Evolutionary conservation across 495 filamentous ascomycete species (phyloP), one percentile per base, ranked within the genome.

Genomic region (Annulohypoxylon bovei): DNA sequence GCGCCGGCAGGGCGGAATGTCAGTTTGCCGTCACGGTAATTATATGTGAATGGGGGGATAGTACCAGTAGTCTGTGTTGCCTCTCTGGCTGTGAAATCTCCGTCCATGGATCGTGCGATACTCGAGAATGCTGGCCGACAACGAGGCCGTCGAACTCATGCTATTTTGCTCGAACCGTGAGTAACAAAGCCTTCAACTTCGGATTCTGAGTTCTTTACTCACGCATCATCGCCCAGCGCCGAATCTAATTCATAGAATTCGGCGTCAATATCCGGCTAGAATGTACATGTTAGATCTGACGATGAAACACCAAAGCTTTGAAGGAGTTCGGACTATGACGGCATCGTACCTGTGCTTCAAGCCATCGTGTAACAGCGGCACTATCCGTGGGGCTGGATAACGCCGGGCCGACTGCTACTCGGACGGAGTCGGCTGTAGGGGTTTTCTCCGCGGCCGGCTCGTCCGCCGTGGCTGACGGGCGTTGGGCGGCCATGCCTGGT

Each of bases 71-170:
- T 78, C 65, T 1, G 70, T 74, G 37, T 74, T 56, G 9, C 71
- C 60, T 9, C 52, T 73, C 14, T 71, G 66, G 54, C 71, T 79
- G 67, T 81, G 81, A 58, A 74, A 83, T 0, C 75, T 81, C 28
- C 81, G 70, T 4, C 80, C 80, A 12, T 81, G 68, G 23, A 83
- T 77, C 9, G 66, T 79, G 7, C 80, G 74, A 54, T 84, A 85
- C 11, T 82, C 74, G 6, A 81, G 40, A 14, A 86, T 81, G 53
- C 77, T 82, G 0, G 79, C 75, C 6, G 79, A 76, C 6, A 86
- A 60, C 16, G 84, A 85, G 1, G 77, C 79, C 20, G 84, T 85
- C 2, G 77, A 78, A 53, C 75, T 76, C 20, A 50, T 49, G 9
- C 63, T 73, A 35, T 50, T 65, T 53, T 22, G 50, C 12, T 12